Percentiles rank a stretch among this genome's conserved stretches.
Conservation (phyloP, 2,329 filamentous ascomycete genomes). For the Fusarium torreyae region DNA sequence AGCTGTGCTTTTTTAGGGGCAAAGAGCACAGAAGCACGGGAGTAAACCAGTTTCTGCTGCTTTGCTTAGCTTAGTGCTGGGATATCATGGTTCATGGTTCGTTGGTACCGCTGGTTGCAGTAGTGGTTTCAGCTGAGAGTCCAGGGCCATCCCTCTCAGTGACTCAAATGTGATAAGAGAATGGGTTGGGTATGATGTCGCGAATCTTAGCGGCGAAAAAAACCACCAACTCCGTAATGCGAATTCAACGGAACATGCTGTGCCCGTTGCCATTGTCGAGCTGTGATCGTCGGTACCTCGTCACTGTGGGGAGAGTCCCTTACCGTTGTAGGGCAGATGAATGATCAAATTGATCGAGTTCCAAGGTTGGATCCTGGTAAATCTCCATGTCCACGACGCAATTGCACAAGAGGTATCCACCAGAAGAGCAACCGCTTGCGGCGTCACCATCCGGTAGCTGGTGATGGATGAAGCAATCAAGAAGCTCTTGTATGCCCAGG, state of each 20-base stretch:
- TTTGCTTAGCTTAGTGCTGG: neutral
- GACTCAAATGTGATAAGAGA: conserved; percentile 14
- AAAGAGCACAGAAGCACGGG: neutral
- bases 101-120: conserved; percentile 31
- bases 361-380: conserved; percentile 40
- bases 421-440: conserved; percentile 21
- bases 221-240: too few species aligned
- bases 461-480: neutral
- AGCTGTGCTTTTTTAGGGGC: conserved; percentile 4
- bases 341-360: conserved; percentile 34
- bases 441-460: neutral
- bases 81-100: conserved; percentile 18
- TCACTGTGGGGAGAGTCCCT: conserved; percentile 36
- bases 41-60: conserved; percentile 20
- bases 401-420: conserved; percentile 32
- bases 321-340: conserved; percentile 32
- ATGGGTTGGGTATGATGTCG: conserved; percentile 4
- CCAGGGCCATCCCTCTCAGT: conserved; percentile 7
- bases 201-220: neutral
- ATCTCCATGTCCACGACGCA: conserved; percentile 34
- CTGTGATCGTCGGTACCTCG: conserved; percentile 34
- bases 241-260: neutral
- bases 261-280: conserved; percentile 4
- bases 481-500: too few species aligned
- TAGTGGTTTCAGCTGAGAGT: conserved; percentile 41